Percentiles rank a stretch among this genome's conserved stretches.
These are phyloP conservation scores for Tagetes erecta DNA, from an alignment of 129 eudicot species.

Conservation along the genomic window DNA sequence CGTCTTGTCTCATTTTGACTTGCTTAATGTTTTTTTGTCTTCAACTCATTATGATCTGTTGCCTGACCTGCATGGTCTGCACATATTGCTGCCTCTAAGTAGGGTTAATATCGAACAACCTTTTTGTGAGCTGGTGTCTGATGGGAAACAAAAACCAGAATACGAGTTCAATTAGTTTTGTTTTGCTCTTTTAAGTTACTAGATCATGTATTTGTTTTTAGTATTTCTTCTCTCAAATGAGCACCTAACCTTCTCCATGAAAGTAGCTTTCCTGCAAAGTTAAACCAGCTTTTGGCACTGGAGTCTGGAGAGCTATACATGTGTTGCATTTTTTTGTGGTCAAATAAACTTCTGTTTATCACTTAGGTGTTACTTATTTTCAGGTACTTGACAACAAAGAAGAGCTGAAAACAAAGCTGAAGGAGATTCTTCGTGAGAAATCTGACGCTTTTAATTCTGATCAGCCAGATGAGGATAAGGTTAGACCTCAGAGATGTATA, in stretches of 20 bases:
- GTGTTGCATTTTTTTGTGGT: slow-evolving; percentile 1
- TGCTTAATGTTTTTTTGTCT: background rate
- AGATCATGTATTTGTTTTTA: background rate
- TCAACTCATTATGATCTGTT: background rate
- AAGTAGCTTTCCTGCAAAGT: slow-evolving; percentile 10
- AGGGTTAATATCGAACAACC: background rate
- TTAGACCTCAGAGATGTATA: slow-evolving; percentile 31
- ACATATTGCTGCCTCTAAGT: background rate
- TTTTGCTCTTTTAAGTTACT: background rate
- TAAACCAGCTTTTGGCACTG: background rate
- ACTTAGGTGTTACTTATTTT: slow-evolving; percentile 18
- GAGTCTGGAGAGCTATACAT: background rate
- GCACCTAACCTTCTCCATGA: background rate
- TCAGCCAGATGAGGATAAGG: slow-evolving; percentile 85
- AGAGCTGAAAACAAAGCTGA: slow-evolving; percentile 79
- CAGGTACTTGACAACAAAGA: slow-evolving; percentile 83
- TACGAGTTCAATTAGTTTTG: background rate
- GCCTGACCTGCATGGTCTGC: slow-evolving; percentile 1
- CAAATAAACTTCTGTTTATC: background rate
- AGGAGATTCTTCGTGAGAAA: slow-evolving; percentile 77
- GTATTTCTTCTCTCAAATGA: background rate
- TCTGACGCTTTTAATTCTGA: slow-evolving; percentile 81
- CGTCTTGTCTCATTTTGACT: background rate
- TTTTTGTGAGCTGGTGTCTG: background rate
- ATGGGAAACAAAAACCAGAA: background rate